Conservation (phyloP, 1,284 basidiomycete genomes). For the Testicularia cyperi region DNA sequence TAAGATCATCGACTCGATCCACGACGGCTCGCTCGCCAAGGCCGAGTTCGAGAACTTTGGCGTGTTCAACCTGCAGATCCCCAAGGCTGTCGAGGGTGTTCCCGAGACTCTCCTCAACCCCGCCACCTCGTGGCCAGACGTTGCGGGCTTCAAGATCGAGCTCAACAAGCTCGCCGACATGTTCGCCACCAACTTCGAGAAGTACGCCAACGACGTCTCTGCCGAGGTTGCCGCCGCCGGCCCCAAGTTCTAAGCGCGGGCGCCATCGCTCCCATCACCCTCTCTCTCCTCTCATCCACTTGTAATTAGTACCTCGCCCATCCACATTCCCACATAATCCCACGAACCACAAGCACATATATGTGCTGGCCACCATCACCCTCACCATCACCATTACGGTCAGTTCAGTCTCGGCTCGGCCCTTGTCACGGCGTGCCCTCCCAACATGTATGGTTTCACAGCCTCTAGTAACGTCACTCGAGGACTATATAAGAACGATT, state of each 20-base stretch:
- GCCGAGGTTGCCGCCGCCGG: slow-evolving; percentile 53
- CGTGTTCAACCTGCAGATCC: slow-evolving; percentile 56
- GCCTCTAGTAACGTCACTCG: too few relatives aligned
- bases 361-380: too few relatives aligned
- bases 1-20: slow-evolving; percentile 93
- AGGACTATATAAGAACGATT: too few relatives aligned
- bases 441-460: too few relatives aligned
- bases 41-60: slow-evolving; percentile 81
- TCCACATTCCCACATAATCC: too few relatives aligned
- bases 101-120: slow-evolving; percentile 54
- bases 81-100: slow-evolving; percentile 44
- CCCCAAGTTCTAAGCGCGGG: slow-evolving; percentile 22
- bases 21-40: slow-evolving; percentile 83
- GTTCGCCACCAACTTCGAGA: slow-evolving; percentile 58
- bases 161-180: slow-evolving; percentile 58
- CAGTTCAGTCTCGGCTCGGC: too few relatives aligned
- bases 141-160: slow-evolving; percentile 49
- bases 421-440: too few relatives aligned
- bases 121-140: slow-evolving; percentile 49
- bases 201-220: slow-evolving; percentile 55
- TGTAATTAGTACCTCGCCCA: too few relatives aligned
- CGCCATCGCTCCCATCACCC: neutral
- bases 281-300: too few relatives aligned
- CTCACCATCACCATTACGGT: too few relatives aligned
- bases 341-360: too few relatives aligned